Conservation (phyloP, 257 asterid genomes). For the Nicotiana otophora region DNA sequence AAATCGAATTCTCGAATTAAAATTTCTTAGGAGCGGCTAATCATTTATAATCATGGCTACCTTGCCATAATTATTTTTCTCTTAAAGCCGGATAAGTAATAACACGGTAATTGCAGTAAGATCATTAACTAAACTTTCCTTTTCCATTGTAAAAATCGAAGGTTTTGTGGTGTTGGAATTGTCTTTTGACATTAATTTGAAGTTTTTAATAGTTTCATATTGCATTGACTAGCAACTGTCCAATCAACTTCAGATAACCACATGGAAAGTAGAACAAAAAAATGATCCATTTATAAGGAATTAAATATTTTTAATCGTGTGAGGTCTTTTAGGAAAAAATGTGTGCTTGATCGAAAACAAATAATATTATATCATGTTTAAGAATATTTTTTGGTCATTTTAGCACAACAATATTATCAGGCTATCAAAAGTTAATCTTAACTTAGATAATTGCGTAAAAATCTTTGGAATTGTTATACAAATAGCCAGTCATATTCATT, state of each 20-base stretch:
- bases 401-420: neutral
- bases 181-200: neutral
- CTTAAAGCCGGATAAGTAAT: neutral
- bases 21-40: constrained; percentile 9
- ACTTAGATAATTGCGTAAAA: neutral
- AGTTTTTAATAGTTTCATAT: neutral
- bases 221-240: neutral
- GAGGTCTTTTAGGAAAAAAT: too few relatives aligned
- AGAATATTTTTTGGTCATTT: too few relatives aligned
- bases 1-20: neutral
- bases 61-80: neutral
- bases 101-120: neutral
- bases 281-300: too few relatives aligned
- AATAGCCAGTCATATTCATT: too few relatives aligned
- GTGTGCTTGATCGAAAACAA: too few relatives aligned
- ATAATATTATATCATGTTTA: too few relatives aligned
- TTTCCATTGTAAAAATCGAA: neutral
- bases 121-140: neutral
- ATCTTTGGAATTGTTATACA: too few relatives aligned
- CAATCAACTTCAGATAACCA: neutral
- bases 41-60: neutral
- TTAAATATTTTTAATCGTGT: too few relatives aligned
- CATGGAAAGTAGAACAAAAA: too few relatives aligned
- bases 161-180: neutral
- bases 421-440: neutral